phyloP scores from a whole-genome alignment of 2,329 filamentous ascomycete genomes.

The Phyllosticta capitalensis region DNA sequence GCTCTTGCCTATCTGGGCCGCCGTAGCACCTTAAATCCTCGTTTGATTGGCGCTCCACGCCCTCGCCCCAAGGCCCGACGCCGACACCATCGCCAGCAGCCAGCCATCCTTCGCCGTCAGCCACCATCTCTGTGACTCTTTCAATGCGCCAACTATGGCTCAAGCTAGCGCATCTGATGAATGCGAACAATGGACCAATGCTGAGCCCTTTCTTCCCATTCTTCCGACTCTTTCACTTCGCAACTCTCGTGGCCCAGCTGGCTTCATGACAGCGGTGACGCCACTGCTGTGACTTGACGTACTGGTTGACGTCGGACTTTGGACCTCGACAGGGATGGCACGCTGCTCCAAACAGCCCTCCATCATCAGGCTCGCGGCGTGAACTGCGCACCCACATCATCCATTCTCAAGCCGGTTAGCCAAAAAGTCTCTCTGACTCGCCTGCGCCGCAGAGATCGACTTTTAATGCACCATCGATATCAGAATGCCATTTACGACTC shows the following conservation, averaged over 20 bases:
- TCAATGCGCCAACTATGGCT: too few relatives aligned
- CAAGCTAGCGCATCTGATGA: background rate
- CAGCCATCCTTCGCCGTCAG: too few relatives aligned
- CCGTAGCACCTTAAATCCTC: too few relatives aligned
- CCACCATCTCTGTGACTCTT: background rate
- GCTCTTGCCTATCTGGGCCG: too few relatives aligned
- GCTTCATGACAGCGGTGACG: background rate
- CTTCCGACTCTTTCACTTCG: background rate
- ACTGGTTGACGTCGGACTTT: background rate
- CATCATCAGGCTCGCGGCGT: background rate
- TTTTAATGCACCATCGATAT: background rate
- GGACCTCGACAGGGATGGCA: background rate
- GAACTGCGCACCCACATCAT: background rate
- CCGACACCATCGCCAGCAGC: background rate
- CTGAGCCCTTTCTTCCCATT: background rate
- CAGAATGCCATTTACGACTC: background rate
- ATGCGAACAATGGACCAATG: background rate
- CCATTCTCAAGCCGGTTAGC: background rate
- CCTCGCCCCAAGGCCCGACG: background rate
- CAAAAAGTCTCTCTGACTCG: background rate
- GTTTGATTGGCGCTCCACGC: background rate
- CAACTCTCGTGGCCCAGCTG: background rate
- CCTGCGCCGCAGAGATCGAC: background rate
- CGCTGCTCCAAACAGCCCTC: too few relatives aligned
- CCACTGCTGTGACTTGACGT: too few relatives aligned